Conservation (phyloP, 2,329 filamentous ascomycete genomes). For the Fusarium paranaense region DNA sequence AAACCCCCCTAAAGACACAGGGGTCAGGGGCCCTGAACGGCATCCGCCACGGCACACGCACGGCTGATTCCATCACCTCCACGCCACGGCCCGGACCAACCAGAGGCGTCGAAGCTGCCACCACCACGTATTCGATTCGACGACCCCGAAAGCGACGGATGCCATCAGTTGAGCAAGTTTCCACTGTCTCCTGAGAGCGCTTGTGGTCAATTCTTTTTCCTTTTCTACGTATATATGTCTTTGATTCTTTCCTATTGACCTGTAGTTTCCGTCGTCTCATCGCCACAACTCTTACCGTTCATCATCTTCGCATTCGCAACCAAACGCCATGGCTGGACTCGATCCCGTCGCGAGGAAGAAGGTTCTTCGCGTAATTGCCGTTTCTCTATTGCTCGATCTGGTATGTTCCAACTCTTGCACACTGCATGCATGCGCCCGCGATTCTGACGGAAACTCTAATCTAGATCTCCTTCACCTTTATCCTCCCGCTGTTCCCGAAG, state of each 20-base stretch:
- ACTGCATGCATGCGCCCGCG: background rate
- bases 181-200: constrained; percentile 35
- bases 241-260: background rate
- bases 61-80: constrained; percentile 11
- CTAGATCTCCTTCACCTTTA: constrained; percentile 98
- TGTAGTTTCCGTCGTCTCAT: background rate
- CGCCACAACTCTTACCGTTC: background rate
- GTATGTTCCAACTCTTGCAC: constrained; percentile 60
- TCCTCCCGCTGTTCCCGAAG: constrained; percentile 94
- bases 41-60: constrained; percentile 11
- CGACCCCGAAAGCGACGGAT: constrained; percentile 20
- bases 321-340: constrained; percentile 55
- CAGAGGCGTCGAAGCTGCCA: constrained; percentile 27
- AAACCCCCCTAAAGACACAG: constrained; percentile 23
- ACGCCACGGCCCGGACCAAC: constrained; percentile 2
- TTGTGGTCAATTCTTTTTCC: constrained; percentile 6
- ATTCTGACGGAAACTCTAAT: constrained; percentile 10
- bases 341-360: constrained; percentile 74
- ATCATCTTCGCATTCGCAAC: constrained; percentile 8
- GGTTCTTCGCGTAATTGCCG: constrained; percentile 88
- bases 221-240: background rate
- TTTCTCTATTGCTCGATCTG: constrained; percentile 89
- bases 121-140: constrained; percentile 30
- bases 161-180: constrained; percentile 36
- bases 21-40: constrained; percentile 14